Evolutionary conservation across 441 rosid genomes (phyloP), one percentile per base, ranked within the genome.

Genomic region (Pelargonium fulgidum): DNA sequence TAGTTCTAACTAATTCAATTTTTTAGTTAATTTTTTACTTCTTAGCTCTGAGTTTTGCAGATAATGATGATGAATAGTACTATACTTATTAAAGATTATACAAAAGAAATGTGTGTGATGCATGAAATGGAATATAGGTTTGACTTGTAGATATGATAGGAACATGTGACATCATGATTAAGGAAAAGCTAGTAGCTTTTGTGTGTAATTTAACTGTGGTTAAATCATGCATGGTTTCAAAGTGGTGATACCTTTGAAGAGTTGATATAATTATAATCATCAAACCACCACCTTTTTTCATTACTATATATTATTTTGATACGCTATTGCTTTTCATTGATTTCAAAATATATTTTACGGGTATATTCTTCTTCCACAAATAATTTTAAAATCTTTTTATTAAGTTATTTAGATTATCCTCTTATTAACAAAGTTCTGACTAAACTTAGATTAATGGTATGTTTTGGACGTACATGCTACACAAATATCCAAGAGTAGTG

Each of bases 131-230:
- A 13, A 13, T 47, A 22, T 22, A 22, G 24, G 24, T 22, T 22
- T 47, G 52, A 47, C 52, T 47, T 11, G 52, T 3, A 47, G 52
- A 47, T 9, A 13, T 48, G 56, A 13, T 10, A 48, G 56, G 24
- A 48, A 48, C 56, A 48, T 48, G 56, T 48, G 56, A n/a, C 56
- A 48, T 48, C 56, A 48, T 48, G 17, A 48, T 48, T 48, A 48
- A 48, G 56, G 56, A 48, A 48, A 48, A 48, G 56, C 56, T 16
- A 48, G 56, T 8, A n/a, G 56, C 56, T 48, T 48, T 48, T 48
- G 12, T 48, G 50, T 48, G 56, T 22, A 22, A 22, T 22, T 22
- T 22, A 22, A 22, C 24, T 22, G 24, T 22, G 24, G 24, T n/a
- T 8, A 12, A 48, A 48, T 48, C 16, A 48, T 48, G 56, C 56